These are phyloP conservation scores for Coemansia sp. DNA, from an alignment of 192 early-diverging fungal species.

Conservation along the genomic window DNA sequence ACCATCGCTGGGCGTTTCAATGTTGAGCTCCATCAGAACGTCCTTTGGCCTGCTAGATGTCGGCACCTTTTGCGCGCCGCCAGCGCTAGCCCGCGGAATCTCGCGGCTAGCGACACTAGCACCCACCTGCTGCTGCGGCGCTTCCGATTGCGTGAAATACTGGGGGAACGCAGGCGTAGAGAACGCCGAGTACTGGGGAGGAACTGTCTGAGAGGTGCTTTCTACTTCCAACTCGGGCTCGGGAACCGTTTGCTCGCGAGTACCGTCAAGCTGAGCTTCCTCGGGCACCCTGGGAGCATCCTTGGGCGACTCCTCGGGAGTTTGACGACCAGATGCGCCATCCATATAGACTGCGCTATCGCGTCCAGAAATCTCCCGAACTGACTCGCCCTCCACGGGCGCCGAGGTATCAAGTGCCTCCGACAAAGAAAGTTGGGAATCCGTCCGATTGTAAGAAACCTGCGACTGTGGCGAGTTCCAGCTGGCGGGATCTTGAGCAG, in stretches of 20 bases:
- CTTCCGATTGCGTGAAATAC: constrained; percentile 40
- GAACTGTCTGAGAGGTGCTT: neutral
- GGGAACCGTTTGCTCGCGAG: constrained; percentile 1
- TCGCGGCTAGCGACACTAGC: constrained; percentile 24
- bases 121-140: constrained; percentile 27
- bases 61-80: neutral
- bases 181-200: constrained; percentile 32
- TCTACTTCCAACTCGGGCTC: constrained; percentile 7
- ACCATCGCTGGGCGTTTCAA: constrained; percentile 46
- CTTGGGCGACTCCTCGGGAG: neutral
- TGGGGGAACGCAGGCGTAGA: constrained; percentile 51
- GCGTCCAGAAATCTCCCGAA: constrained; percentile 23
- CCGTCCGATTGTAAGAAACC: constrained; percentile 41
- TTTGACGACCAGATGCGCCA: constrained; percentile 11
- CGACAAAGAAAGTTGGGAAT: constrained; percentile 35
- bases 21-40: constrained; percentile 54
- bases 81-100: constrained; percentile 32
- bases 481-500: constrained; percentile 13
- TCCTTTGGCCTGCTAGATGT: constrained; percentile 35
- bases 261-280: neutral
- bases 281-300: constrained; percentile 9
- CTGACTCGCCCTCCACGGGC: constrained; percentile 6
- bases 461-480: constrained; percentile 42
- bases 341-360: constrained; percentile 51
- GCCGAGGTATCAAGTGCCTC: constrained; percentile 1